Evolutionary conservation across 768 basidiomycete species (phyloP), one percentile per base, ranked within the genome.

Genomic region (Calocybe indica): DNA sequence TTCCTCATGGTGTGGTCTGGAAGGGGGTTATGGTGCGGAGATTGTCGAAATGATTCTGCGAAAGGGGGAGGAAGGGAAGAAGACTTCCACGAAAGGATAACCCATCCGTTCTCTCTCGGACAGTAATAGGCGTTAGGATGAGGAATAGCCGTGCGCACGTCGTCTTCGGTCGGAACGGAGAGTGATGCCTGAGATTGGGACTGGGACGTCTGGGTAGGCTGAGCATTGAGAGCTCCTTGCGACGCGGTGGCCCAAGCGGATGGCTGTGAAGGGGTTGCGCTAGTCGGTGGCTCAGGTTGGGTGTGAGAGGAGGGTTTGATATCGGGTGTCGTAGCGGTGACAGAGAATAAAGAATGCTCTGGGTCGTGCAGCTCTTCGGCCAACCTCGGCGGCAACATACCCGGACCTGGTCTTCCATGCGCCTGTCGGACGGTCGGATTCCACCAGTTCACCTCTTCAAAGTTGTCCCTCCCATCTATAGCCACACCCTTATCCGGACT

Each of bases 61-160:
- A 88, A 70, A 5, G 82, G 80, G 2, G 85, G 86, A 7, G 76
- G 58, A 34, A 82, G 71, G 13, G 73, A 69, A 9, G 85, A 82
- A 10, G 76, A 75, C 52, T 79, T 80, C 83, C 85, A 87, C 35
- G 69, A 71, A 11, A 91, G 69, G 35, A 92, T 74, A 32, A 89
- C 78, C 89, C 89, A 92, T 5, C 84, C 83, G 54, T 91, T 87
- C 48, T 91, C 85, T 59, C 80, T 82, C 15, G 80, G 78, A 58
- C 88, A 92, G 59, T 86, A 92, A 60, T 88, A 88, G 10, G 86
- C 88, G 54, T 87, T 79, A 5, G 89, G 83, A 59, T 92, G 88
- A 9, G 90, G 89, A 30, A 88, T 72, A 30, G 88, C 75, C 11
- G 74, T 77, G n/a, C 73, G 76, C 5, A 83, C 69, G 55, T 89